A percentile compares a stretch with the other conserved stretches of the same genome.
These are phyloP conservation scores for Naumovozyma baii DNA, from an alignment of 805 yeast genomes.

Conservation along the genomic window DNA sequence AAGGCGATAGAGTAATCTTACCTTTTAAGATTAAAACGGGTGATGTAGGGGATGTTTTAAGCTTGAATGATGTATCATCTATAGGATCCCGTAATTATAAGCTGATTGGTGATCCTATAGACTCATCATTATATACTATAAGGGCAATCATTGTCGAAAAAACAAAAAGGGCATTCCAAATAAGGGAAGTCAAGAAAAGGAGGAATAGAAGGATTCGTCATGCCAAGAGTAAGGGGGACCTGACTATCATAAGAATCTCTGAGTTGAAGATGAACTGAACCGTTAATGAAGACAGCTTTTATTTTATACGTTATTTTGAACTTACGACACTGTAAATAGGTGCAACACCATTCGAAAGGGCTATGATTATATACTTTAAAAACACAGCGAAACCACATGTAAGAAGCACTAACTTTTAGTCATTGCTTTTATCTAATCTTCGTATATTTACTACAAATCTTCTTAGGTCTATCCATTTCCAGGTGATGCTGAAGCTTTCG, in stretches of 20 bases:
- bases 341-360: no score
- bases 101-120: conserved; percentile 45
- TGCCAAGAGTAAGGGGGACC: conserved; percentile 54
- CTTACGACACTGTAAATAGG: background rate
- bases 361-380: no score
- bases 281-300: no score
- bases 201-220: conserved; percentile 69
- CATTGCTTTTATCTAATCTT: no score
- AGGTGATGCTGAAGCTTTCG: no score
- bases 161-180: conserved; percentile 68
- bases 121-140: conserved; percentile 45
- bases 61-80: conserved; percentile 64
- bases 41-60: conserved; percentile 72
- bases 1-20: conserved; percentile 74
- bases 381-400: no score
- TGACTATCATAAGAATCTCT: conserved; percentile 68
- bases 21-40: conserved; percentile 73
- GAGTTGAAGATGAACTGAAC: conserved; percentile 38
- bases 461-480: no score
- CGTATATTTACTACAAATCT: no score
- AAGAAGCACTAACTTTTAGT: no score
- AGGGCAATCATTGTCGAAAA: conserved; percentile 79
- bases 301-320: no score
- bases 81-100: conserved; percentile 82
- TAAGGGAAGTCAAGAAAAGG: conserved; percentile 66